Conservation (phyloP, 441 rosid species). For the Eruca vesicaria region DNA sequence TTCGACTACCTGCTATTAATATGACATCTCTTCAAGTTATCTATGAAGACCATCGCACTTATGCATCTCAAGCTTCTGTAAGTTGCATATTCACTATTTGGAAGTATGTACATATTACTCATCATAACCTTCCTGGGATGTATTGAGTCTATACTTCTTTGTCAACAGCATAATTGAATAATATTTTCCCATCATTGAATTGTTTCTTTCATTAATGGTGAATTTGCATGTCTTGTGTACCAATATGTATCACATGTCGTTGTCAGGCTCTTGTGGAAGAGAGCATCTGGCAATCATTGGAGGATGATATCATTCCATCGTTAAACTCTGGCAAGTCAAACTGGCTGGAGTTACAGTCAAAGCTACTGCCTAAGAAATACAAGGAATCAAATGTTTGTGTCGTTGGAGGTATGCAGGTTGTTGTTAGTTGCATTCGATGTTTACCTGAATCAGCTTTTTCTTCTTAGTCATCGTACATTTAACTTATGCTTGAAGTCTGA, state of each 20-base stretch:
- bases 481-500: slow-evolving; percentile 18
- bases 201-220: slow-evolving; percentile 9
- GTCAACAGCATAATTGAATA: slow-evolving; percentile 5
- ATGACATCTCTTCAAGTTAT: slow-evolving; percentile 77
- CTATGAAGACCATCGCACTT: slow-evolving; percentile 95
- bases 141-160: neutral
- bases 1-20: slow-evolving; percentile 79
- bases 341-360: slow-evolving; percentile 97
- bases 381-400: slow-evolving; percentile 89
- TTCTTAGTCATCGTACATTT: slow-evolving; percentile 8
- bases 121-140: slow-evolving; percentile 10
- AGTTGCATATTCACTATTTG: slow-evolving; percentile 38
- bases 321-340: slow-evolving; percentile 68
- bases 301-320: slow-evolving; percentile 92
- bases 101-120: slow-evolving; percentile 9
- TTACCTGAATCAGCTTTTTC: slow-evolving; percentile 10
- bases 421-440: slow-evolving; percentile 33
- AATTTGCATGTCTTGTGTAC: slow-evolving; percentile 1
- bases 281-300: slow-evolving; percentile 81
- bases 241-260: slow-evolving; percentile 13
- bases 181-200: slow-evolving; percentile 7
- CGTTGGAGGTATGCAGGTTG: slow-evolving; percentile 94
- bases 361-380: slow-evolving; percentile 58
- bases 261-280: slow-evolving; percentile 73
- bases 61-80: slow-evolving; percentile 86